Percentiles rank a stretch among this genome's conserved stretches.
phyloP scores from a whole-genome alignment of 2,329 filamentous ascomycete genomes.

The Bimuria novae-zelandiae region DNA sequence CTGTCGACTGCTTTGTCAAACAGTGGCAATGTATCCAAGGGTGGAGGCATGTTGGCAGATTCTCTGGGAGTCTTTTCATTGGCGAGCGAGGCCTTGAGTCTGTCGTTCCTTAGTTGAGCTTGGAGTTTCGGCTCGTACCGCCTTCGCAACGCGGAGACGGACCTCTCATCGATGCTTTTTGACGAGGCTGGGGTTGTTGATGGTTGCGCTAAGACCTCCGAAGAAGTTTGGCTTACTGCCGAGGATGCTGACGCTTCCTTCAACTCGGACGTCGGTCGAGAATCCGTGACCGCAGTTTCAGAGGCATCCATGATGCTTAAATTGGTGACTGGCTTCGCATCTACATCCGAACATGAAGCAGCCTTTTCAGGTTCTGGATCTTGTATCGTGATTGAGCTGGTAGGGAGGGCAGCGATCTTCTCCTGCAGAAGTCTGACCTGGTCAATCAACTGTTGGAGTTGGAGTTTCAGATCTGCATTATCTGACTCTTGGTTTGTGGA shows the following conservation, averaged over 20 bases:
- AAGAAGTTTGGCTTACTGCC: not conserved
- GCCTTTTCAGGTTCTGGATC: too few species aligned
- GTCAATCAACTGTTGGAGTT: constrained; percentile 20
- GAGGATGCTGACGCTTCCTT: not conserved
- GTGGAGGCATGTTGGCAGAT: not conserved
- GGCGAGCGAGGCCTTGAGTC: not conserved
- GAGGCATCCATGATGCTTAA: not conserved
- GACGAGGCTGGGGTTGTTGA: not conserved
- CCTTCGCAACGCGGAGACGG: not conserved
- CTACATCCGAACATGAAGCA: too few species aligned
- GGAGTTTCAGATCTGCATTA: constrained; percentile 9
- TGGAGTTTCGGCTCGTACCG: not conserved
- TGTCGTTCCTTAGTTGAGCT: not conserved
- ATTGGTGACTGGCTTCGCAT: too few species aligned
- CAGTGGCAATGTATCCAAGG: not conserved
- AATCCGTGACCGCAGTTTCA: too few species aligned
- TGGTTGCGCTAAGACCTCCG: not conserved
- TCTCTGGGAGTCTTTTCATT: not conserved
- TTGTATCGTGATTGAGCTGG: too few species aligned
- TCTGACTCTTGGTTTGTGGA: not conserved
- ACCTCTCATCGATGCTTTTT: not conserved
- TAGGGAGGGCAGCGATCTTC: too few species aligned
- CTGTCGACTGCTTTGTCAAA: not conserved
- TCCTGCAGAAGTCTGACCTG: constrained; percentile 21
- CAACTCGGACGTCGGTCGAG: too few species aligned